Evolutionary conservation across 2,329 filamentous ascomycete species (phyloP), one percentile per base, ranked within the genome.

Genomic region (Fusarium sp.): DNA sequence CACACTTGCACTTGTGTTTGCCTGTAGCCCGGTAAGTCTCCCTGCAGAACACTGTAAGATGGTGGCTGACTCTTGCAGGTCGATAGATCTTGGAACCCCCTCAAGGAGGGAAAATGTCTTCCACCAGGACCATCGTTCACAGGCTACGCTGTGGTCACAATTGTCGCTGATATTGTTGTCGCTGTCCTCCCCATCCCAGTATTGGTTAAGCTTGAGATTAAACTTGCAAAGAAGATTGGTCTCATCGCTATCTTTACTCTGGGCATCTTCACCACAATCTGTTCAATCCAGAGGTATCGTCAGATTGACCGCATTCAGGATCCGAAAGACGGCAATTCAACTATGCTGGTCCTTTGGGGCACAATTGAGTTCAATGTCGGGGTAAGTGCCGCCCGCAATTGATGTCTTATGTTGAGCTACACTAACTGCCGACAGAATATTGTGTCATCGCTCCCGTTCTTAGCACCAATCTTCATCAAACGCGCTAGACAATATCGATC

Each of bases 291-390:
- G 56, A 81, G 86, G 14, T 83, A 87, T 60, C 76, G 80, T 0
- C 84, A 87, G 68, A 87, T 88, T 63, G 75, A 83, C 63, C 77
- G 81, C 0, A 85, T 88, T 41, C 82, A 84, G 18, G 76, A 64
- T 13, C 59, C 78, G 14, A 84, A 83, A 4, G 84, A 87, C 40
- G 84, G 85, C 11, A 85, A 87, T 69, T 87, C 86, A 0, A 87
- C 86, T 7, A 85, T 86, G 82, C 78, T 88, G 13, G 80, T 88
- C 1, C 76, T 88, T 1, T 88, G 86, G 86, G 86, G 86, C 7
- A 84, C 83, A 4, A 84, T 88, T 58, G 86, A 88, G 72, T 85
- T 88, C 75, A 87, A 88, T 66, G 82, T 87, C 30, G 86, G 86
- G 13, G 85, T 87, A 80, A 73, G 84, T 72, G 2, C 2, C 20